These are phyloP conservation scores for Penicillium goetzii DNA, from an alignment of 495 filamentous ascomycete species.

Conservation along the genomic window DNA sequence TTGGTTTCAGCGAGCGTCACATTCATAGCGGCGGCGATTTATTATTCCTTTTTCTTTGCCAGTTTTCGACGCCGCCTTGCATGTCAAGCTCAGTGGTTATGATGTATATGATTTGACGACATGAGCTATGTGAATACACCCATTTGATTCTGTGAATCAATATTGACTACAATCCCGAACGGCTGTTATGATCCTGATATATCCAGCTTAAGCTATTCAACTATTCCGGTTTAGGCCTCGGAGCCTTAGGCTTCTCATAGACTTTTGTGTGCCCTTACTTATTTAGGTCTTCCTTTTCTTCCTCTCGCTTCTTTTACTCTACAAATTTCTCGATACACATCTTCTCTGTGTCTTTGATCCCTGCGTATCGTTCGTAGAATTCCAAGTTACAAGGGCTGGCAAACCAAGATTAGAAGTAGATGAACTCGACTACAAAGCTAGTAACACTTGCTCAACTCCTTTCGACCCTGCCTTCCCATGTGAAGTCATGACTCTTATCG, in stretches of 20 bases:
- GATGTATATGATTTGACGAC: conserved; percentile 29
- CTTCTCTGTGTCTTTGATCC: not conserved
- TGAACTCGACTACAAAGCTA: not conserved
- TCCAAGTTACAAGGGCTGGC: not conserved
- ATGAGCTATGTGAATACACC: conserved; percentile 18
- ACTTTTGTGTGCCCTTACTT: too few relatives aligned
- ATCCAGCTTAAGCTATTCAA: too few relatives aligned
- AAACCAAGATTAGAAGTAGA: not conserved
- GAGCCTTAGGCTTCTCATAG: too few relatives aligned
- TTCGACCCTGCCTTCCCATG: not conserved
- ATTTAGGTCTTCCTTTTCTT: too few relatives aligned
- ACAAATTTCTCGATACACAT: too few relatives aligned
- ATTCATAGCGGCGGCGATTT: conserved; percentile 25
- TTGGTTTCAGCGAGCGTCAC: conserved; percentile 10
- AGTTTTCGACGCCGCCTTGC: conserved; percentile 10
- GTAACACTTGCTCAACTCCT: not conserved
- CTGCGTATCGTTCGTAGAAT: not conserved
- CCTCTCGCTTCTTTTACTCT: too few relatives aligned
- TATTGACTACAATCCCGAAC: not conserved
- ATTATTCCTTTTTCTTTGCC: conserved; percentile 8
- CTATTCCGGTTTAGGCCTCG: too few relatives aligned
- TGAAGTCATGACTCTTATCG: not conserved
- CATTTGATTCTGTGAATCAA: conserved; percentile 1
- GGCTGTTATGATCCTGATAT: not conserved
- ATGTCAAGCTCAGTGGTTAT: conserved; percentile 17